These are phyloP conservation scores for Magnaporthiopsis incrustans DNA, from an alignment of 2,329 filamentous ascomycete species.

Conservation along the genomic window DNA sequence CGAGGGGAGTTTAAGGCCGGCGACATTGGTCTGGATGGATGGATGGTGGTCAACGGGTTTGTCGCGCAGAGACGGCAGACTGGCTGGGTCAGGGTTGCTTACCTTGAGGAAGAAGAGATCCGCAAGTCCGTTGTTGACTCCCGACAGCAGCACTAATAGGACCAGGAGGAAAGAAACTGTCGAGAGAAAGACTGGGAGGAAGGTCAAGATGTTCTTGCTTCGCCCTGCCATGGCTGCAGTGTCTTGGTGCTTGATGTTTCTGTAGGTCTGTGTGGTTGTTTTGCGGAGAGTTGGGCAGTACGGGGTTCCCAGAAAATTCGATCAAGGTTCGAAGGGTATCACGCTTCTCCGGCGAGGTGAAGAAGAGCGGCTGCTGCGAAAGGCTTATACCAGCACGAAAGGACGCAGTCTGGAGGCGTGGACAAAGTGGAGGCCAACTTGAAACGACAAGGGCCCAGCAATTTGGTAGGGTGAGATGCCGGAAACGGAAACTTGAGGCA, in stretches of 20 bases:
- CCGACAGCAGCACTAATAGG: constrained; percentile 13
- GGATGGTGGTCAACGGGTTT: background rate
- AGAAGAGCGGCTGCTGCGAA: background rate
- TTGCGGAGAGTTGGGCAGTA: background rate
- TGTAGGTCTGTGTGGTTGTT: background rate
- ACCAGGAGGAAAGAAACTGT: constrained; percentile 10
- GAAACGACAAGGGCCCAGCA: background rate
- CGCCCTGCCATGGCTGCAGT: constrained; percentile 1
- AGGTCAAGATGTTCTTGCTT: background rate
- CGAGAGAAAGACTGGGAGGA: constrained; percentile 11
- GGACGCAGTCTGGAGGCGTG: background rate
- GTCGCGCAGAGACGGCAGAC: background rate
- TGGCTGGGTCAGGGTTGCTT: constrained; percentile 3
- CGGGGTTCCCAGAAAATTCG: background rate
- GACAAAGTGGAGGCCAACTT: background rate
- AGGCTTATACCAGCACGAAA: background rate
- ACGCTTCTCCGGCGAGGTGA: background rate
- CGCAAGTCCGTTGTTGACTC: constrained; percentile 13
- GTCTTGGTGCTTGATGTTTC: background rate
- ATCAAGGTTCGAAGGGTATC: background rate
- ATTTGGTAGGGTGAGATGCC: background rate
- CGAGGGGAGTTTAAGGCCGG: constrained; percentile 20
- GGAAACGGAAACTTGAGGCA: background rate
- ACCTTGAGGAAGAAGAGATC: constrained; percentile 26
- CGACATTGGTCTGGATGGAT: constrained; percentile 21